phyloP scores from a whole-genome alignment of 2,329 filamentous ascomycete genomes.

The Rutstroemia sydowiana region DNA sequence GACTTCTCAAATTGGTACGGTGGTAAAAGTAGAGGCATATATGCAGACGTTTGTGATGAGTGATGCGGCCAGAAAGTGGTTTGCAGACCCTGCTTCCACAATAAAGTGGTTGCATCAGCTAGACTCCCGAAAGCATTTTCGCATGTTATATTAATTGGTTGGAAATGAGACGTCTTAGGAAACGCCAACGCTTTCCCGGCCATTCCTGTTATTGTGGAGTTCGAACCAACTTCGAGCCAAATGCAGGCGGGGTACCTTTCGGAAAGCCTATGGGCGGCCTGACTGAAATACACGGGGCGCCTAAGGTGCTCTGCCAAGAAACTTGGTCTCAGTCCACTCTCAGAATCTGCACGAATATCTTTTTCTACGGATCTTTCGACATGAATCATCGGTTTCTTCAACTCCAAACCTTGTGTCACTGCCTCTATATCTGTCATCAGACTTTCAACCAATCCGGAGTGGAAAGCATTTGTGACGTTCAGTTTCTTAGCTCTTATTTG shows the following conservation, averaged over 20 bases:
- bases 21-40: conserved; percentile 19
- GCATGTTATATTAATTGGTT: neutral
- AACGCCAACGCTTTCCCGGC: conserved; percentile 11
- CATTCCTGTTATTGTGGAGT: conserved; percentile 30
- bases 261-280: conserved; percentile 25
- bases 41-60: neutral
- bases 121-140: neutral
- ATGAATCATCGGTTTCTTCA: conserved; percentile 15
- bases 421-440: conserved; percentile 16
- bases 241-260: conserved; percentile 16
- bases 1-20: conserved; percentile 33
- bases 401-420: conserved; percentile 21
- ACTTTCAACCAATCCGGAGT: conserved; percentile 25
- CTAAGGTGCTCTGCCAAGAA: conserved; percentile 22
- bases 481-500: conserved; percentile 17
- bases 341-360: too few species aligned
- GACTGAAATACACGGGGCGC: conserved; percentile 27
- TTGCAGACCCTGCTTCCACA: conserved; percentile 6
- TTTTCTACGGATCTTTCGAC: conserved; percentile 5
- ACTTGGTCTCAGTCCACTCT: neutral
- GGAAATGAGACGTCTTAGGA: neutral
- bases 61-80: conserved; percentile 3
- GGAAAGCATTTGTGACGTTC: conserved; percentile 28
- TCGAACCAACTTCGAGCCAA: conserved; percentile 32
- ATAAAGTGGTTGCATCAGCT: neutral